These are phyloP conservation scores for Stephanodiscus minutulus DNA, from an alignment of 108 stramenopile species.

Conservation along the genomic window DNA sequence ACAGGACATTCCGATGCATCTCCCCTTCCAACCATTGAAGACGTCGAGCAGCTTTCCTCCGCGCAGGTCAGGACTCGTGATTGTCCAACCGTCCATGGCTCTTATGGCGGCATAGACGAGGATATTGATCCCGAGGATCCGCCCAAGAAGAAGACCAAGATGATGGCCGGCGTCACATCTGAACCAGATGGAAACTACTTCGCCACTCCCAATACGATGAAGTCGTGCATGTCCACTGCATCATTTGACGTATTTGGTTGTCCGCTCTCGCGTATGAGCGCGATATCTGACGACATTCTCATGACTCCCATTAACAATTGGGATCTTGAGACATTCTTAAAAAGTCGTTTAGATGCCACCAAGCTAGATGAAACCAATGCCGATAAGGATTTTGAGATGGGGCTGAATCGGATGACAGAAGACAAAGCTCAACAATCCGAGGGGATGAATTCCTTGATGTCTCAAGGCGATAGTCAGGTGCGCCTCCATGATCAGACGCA, in stretches of 20 bases:
- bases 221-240: not conserved
- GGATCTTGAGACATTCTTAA: too few species aligned
- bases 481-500: not conserved
- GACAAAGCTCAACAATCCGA: not conserved
- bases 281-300: not conserved
- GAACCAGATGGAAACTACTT: not conserved
- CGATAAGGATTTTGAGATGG: not conserved
- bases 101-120: not conserved
- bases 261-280: conserved; percentile 1
- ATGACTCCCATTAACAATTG: not conserved
- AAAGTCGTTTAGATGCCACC: not conserved
- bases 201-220: not conserved
- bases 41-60: too few species aligned
- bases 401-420: not conserved
- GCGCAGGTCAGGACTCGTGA: too few species aligned
- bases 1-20: too few species aligned
- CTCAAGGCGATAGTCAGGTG: not conserved
- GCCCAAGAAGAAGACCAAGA: conserved; percentile 11
- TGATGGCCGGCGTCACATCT: not conserved
- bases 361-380: not conserved
- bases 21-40: too few species aligned
- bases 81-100: too few species aligned
- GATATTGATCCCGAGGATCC: not conserved
- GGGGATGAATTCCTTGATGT: not conserved
- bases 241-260: conserved; percentile 3